A percentile compares a stretch with the other conserved stretches of the same genome.
Evolutionary conservation across 768 basidiomycete genomes (phyloP).

Genomic region (Tricholoma furcatifolium): DNA sequence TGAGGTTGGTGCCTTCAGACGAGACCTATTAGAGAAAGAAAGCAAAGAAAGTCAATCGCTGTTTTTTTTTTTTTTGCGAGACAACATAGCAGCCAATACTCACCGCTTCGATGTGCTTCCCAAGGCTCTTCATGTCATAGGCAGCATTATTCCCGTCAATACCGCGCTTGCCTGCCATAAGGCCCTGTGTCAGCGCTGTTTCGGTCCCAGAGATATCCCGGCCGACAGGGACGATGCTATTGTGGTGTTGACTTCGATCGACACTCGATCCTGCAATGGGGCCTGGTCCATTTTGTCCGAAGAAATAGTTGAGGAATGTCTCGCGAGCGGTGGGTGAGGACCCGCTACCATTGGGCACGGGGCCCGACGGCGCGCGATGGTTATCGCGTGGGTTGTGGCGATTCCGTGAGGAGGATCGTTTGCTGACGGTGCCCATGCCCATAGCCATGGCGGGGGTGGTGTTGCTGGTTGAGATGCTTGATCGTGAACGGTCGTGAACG

Average conservation of each 20-base stretch:
- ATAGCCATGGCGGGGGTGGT: conserved; percentile 26
- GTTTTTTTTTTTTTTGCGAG: background rate
- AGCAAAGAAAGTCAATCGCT: conserved; percentile 8
- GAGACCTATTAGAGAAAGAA: conserved; percentile 25
- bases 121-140: conserved; percentile 98
- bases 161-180: conserved; percentile 64
- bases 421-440: conserved; percentile 23
- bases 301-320: conserved; percentile 96
- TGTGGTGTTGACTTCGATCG: conserved; percentile 31
- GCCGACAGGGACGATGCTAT: conserved; percentile 50
- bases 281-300: conserved; percentile 86
- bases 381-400: conserved; percentile 22
- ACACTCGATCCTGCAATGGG: conserved; percentile 59
- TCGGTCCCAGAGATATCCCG: conserved; percentile 64
- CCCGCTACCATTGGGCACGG: conserved; percentile 23
- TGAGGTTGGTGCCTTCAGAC: conserved; percentile 61
- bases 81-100: conserved; percentile 32
- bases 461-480: conserved; percentile 35
- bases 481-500: conserved; percentile 70
- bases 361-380: conserved; percentile 34
- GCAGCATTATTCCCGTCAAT: conserved; percentile 81
- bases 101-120: conserved; percentile 96
- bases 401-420: conserved; percentile 36
- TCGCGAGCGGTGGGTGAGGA: conserved; percentile 69
- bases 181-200: conserved; percentile 48